Evolutionary conservation across 2,329 filamentous ascomycete genomes (phyloP).

Genomic region (Fusarium decemcellulare): DNA sequence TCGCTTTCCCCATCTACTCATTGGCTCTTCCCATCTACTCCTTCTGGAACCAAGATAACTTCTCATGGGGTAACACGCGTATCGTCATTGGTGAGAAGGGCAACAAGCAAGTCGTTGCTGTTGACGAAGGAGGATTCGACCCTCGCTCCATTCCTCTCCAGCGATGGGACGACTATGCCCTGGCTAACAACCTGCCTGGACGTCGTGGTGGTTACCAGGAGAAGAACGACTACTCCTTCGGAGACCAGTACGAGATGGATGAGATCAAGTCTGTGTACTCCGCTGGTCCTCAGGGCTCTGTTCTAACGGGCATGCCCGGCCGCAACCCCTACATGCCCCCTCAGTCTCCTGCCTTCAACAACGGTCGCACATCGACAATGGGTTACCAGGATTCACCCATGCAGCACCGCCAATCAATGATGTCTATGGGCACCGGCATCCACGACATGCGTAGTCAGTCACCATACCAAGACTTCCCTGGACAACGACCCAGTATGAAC

Average conservation of each 20-base stretch:
- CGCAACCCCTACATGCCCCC: conserved; percentile 86
- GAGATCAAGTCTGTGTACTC: conserved; percentile 98
- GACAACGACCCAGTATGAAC: conserved; percentile 72
- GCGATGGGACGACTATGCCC: conserved; percentile 96
- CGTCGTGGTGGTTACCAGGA: conserved; percentile 82
- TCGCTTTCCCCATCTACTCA: conserved; percentile 96
- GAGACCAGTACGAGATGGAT: conserved; percentile 94
- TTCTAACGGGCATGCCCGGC: conserved; percentile 85
- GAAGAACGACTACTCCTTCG: conserved; percentile 75
- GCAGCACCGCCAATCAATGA: conserved; percentile 78
- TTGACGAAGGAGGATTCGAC: conserved; percentile 89
- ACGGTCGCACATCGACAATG: conserved; percentile 60
- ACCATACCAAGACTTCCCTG: conserved; percentile 70
- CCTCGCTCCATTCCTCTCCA: conserved; percentile 94
- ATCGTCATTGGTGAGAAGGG: conserved; percentile 96
- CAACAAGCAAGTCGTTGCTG: conserved; percentile 88
- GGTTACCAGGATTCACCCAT: conserved; percentile 64
- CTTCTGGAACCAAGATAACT: conserved; percentile 99
- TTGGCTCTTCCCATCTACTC: conserved; percentile 94
- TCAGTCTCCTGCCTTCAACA: conserved; percentile 80
- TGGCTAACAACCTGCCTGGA: conserved; percentile 88
- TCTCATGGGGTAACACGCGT: conserved; percentile 98
- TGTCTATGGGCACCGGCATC: conserved; percentile 71
- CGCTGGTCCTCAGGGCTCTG: conserved; percentile 88
- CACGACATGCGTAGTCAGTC: conserved; percentile 66